phyloP scores from a whole-genome alignment of 805 yeast species.

The Metschnikowia baotianmanensis region DNA sequence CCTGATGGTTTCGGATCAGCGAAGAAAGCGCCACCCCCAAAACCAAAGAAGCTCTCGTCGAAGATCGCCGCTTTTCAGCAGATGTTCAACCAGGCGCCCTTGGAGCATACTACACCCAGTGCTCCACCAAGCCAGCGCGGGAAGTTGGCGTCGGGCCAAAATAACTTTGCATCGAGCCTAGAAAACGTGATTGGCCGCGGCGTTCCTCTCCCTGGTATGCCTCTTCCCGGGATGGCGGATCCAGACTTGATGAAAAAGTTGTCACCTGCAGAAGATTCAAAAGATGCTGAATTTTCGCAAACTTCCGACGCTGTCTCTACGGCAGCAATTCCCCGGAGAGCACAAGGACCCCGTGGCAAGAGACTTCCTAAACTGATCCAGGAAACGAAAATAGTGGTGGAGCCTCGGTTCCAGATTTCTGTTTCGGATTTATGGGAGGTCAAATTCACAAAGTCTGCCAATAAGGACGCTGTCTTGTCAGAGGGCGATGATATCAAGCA shows the following conservation, averaged over 20 bases:
- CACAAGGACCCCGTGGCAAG: constrained; percentile 73
- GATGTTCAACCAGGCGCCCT: constrained; percentile 47
- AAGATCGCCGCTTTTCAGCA: constrained; percentile 81
- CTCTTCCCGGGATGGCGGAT: constrained; percentile 54
- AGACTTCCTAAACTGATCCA: constrained; percentile 60
- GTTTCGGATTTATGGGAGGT: constrained; percentile 40
- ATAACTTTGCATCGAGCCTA: constrained; percentile 55
- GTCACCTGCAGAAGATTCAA: constrained; percentile 12
- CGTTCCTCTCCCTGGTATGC: constrained; percentile 51
- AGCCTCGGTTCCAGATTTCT: constrained; percentile 32
- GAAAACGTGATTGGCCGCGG: constrained; percentile 57
- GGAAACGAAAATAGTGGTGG: constrained; percentile 36
- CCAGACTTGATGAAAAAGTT: constrained; percentile 27
- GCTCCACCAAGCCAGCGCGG: constrained; percentile 10
- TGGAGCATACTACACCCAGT: constrained; percentile 11
- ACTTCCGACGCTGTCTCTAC: not conserved
- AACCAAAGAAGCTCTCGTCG: constrained; percentile 76
- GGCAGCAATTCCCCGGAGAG: constrained; percentile 37
- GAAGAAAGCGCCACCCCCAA: constrained; percentile 52
- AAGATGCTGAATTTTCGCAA: constrained; percentile 10
- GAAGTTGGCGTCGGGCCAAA: constrained; percentile 35
- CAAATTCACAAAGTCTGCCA: constrained; percentile 2
- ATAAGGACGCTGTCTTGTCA: not conserved
- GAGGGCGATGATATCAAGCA: not conserved
- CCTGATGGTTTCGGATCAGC: not conserved